These are phyloP conservation scores for Breynia disticha DNA, from an alignment of 441 rosid species.

Conservation along the genomic window DNA sequence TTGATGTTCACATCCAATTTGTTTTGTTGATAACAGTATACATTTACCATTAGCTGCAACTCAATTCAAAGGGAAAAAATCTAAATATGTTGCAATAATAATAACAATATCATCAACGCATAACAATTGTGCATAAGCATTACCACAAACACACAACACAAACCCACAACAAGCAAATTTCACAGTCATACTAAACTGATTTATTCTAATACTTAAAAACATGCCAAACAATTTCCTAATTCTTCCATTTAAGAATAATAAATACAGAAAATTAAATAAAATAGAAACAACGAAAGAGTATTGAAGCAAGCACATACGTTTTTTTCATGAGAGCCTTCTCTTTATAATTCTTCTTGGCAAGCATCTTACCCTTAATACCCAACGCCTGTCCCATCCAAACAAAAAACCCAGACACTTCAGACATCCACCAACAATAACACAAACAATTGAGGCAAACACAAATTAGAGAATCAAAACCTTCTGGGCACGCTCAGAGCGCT, in stretches of 20 bases:
- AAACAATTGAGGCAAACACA: not conserved
- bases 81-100: too few species aligned
- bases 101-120: too few species aligned
- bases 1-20: too few species aligned
- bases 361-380: constrained; percentile 92
- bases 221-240: too few species aligned
- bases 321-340: constrained; percentile 95
- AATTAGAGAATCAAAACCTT: constrained; percentile 22
- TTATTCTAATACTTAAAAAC: too few species aligned
- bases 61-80: too few species aligned
- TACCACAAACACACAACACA: too few species aligned
- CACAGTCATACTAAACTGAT: too few species aligned
- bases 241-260: not conserved
- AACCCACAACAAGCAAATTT: too few species aligned
- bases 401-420: not conserved
- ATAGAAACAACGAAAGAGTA: not conserved
- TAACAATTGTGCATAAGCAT: too few species aligned
- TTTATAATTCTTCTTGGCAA: constrained; percentile 78
- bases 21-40: too few species aligned
- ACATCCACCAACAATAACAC: not conserved
- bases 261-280: not conserved
- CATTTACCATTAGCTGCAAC: too few species aligned
- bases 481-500: constrained; percentile 58
- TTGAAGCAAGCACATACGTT: constrained; percentile 41
- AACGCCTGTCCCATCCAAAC: constrained; percentile 33